Base-by-base conservation (phyloP, 2,329 filamentous ascomycete species). In the Aureobasidium musti region DNA sequence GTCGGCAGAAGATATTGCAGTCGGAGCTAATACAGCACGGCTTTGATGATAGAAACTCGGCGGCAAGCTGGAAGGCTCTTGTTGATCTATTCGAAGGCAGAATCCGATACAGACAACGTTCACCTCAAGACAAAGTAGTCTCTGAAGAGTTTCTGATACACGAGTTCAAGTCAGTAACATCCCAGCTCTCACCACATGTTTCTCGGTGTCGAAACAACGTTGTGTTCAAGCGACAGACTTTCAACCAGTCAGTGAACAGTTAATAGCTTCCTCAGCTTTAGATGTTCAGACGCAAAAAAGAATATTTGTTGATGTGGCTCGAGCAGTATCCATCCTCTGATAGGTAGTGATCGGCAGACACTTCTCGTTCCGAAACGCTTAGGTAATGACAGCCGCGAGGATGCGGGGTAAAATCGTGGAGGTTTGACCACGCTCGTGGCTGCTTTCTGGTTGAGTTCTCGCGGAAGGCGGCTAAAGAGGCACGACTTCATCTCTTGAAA, bases 321-420 rank as follows among this genome's bases (percentile, higher is more conserved):
- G 10, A 50, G 7, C 26, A 30, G 26, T n/a, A 2, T 30, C 14
- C 23, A 21, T 33, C 8, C 11, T 21, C 19, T 17, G 6, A 5
- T n/a, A 2, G 35, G 17, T 26, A 5, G 14, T 23, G 26, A 30
- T 50, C 47, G 14, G 28, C 50, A 21, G 30, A 54, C 19, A 33
- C n/a, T 30, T 21, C 33, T 37, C 33, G 30, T 21, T n/a, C n/a
- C 7, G 30, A 23, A 21, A 13, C 30, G 50, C 50, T 54, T 54
- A 54, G 50, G 50, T 54, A 54, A 54, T 54, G 50, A 54, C 33
- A 54, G 50, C 2, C 50, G 50, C 50, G 30, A 37, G 5, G 21
- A 37, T 54, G 50, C 50, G 50, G 50, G n/a, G 50, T 54, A 35
- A 37, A 30, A 23, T 8, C 10, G 50, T 17, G 28, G 50, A 35